These are phyloP conservation scores for Microsporum audouinii DNA, from an alignment of 2,329 filamentous ascomycete genomes.

Conservation along the genomic window DNA sequence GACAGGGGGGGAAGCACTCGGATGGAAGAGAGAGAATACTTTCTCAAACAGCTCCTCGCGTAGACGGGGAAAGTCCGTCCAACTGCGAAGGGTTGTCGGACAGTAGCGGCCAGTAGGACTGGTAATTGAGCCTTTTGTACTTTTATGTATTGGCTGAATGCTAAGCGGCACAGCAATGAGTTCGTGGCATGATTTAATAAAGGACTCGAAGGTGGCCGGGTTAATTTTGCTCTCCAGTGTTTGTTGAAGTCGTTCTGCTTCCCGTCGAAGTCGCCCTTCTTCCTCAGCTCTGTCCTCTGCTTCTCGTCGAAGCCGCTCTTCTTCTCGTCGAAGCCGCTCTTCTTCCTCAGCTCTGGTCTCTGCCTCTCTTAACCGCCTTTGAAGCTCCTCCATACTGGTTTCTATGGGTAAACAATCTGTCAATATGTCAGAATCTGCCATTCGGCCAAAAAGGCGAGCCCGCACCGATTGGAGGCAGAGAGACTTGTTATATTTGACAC, in stretches of 20 bases:
- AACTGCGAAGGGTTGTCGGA: neutral
- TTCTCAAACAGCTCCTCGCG: neutral
- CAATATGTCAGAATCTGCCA: neutral
- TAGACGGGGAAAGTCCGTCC: neutral
- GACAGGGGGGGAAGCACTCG: neutral
- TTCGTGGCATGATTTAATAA: slow-evolving; percentile 10
- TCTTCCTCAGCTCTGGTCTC: neutral
- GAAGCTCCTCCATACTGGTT: neutral
- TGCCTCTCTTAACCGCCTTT: neutral
- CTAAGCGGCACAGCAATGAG: slow-evolving; percentile 8
- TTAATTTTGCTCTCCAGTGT: neutral
- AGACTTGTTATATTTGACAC: no score
- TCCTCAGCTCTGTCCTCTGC: neutral
- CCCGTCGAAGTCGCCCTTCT: neutral
- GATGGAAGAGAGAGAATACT: neutral
- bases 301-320: neutral
- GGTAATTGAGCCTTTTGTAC: slow-evolving; percentile 8
- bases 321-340: neutral
- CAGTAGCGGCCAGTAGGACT: neutral
- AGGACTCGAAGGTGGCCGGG: slow-evolving; percentile 8
- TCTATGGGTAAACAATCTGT: neutral
- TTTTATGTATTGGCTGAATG: slow-evolving; percentile 9
- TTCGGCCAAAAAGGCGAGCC: neutral
- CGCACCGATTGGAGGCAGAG: no score
- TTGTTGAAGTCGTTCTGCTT: neutral